Base-by-base conservation (phyloP, 495 filamentous ascomycete genomes). In the Venustampulla echinocandica region DNA sequence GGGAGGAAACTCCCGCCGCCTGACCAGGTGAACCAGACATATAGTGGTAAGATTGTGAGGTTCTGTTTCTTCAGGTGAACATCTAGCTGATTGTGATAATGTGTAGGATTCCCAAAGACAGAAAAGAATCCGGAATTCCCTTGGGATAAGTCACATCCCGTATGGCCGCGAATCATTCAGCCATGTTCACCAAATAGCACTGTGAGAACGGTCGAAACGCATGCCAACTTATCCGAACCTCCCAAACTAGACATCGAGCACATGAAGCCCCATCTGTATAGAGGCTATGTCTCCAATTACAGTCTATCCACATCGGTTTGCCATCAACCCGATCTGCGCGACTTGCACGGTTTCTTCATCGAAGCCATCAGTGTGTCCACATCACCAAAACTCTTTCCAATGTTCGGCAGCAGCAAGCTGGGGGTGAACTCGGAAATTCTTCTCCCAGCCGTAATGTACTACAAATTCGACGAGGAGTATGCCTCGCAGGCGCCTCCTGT, bases 371-470 rank as follows among this genome's bases (percentile, higher is more conserved):
- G 64, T 27, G 67, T 78, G 49, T 55, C 66, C 2, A 71, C 70
- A 0, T 71, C 72, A 20, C 58, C 69, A 46, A 65, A 71, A 33
- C 63, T 87, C 25, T 65, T 87, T 21, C 85, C 85, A 0, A 59
- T 87, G 10, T 88, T 90, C 55, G 75, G 82, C 38, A 80, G 80
- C 38, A 80, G 73, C 58, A 89, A 90, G 58, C 66, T 87, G 36
- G 70, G 73, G 25, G 73, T 82, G 41, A 88, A 87, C 64, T 86
- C 83, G 58, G 84, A 89, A 46, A 82, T 89, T 46, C 69, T 88
- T 15, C 74, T 90, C 45, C 85, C 85, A 1, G 76, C 80, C 0
- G 75, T 82, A 43, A 83, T 83, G 79, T 85, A 87, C 59, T 80
- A 78, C 64, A 70, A 74, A 39, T 65, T 81, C 13, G 78, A 87